Base-by-base conservation (phyloP, 495 filamentous ascomycete genomes). In the Endocarpon pusillum region DNA sequence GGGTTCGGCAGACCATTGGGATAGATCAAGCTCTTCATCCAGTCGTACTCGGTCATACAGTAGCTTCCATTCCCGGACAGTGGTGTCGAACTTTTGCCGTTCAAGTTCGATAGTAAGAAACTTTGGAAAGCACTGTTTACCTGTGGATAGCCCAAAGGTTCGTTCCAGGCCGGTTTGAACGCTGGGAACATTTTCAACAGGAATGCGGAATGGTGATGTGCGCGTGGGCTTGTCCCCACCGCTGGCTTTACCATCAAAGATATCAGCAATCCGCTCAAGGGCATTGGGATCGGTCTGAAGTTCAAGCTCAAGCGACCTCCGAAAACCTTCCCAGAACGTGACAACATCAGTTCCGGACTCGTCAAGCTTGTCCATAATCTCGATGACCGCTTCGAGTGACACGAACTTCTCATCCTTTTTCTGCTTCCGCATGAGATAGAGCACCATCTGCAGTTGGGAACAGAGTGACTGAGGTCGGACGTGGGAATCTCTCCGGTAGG, bases 21-120 rank as follows among this genome's bases (percentile, higher is more conserved):
- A 42, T 10, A 78, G 50, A 29, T 56, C 55, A 14, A 78, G 41
- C 11, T 57, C 47, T 21, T 75, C 67, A 23, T 76, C 59, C 15
- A 76, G 39, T 1, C 62, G 54, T 9, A 79, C 60, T 14, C 58
- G 55, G 40, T 75, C 63, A 29, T 64, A 61, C n/a, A 68, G 47
- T 37, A 75, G 61, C 21, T 63, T 64, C 69, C 71, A 79, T 23
- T 63, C 62, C 16, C 69, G 55, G 10, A 61, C 49, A 1, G 47
- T 45, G 29, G 55, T 48, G 39, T 74, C 69, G 32, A 69, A 63
- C 10, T 53, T 47, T 39, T 74, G 70, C 18, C 74, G 67, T 21
- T 65, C 56, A 21, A 79, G 54, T 40, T 79, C 74, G 14, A 79
- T 42, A 15, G 67, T 58, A 17, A 79, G 53, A 7, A 77, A 40